phyloP scores from a whole-genome alignment of 2,329 filamentous ascomycete species.

The Coniochaeta pulveracea region DNA sequence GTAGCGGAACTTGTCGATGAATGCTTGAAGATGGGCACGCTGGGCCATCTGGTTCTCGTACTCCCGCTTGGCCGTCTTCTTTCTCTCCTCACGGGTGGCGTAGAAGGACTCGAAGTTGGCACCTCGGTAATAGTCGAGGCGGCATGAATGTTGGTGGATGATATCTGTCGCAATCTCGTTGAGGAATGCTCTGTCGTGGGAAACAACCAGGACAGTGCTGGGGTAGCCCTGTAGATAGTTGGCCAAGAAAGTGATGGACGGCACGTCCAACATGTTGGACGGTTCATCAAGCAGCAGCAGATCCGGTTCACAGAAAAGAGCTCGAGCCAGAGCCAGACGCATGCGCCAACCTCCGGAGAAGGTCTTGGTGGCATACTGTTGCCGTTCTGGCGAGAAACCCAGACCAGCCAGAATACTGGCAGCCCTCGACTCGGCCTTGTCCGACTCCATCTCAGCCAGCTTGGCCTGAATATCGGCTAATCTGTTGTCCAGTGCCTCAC shows the following conservation, averaged over 20 bases:
- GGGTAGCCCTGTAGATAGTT: constrained; percentile 92
- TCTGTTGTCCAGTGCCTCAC: constrained; percentile 82
- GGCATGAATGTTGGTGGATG: constrained; percentile 93
- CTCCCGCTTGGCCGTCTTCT: constrained; percentile 92
- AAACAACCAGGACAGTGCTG: constrained; percentile 90
- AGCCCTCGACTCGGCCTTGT: constrained; percentile 91
- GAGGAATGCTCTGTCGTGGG: constrained; percentile 96
- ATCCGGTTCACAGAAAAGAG: constrained; percentile 96
- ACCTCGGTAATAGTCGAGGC: constrained; percentile 96
- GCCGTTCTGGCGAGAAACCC: constrained; percentile 87
- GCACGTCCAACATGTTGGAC: constrained; percentile 99
- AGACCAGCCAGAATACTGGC: constrained; percentile 95
- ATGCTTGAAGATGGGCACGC: constrained; percentile 86
- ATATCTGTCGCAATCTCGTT: constrained; percentile 99
- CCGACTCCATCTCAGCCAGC: constrained; percentile 95
- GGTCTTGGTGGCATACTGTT: constrained; percentile 88
- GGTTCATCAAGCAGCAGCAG: constrained; percentile 94
- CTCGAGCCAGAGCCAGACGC: constrained; percentile 87
- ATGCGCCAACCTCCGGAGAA: constrained; percentile 99
- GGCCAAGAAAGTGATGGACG: constrained; percentile 96
- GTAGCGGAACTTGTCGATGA: constrained; percentile 99
- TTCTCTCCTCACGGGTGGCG: constrained; percentile 89
- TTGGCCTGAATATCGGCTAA: constrained; percentile 86
- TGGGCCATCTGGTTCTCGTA: constrained; percentile 98
- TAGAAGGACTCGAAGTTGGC: constrained; percentile 98